Evolutionary conservation across 768 basidiomycete species (phyloP).

Genomic region (Dentipellis sp.): DNA sequence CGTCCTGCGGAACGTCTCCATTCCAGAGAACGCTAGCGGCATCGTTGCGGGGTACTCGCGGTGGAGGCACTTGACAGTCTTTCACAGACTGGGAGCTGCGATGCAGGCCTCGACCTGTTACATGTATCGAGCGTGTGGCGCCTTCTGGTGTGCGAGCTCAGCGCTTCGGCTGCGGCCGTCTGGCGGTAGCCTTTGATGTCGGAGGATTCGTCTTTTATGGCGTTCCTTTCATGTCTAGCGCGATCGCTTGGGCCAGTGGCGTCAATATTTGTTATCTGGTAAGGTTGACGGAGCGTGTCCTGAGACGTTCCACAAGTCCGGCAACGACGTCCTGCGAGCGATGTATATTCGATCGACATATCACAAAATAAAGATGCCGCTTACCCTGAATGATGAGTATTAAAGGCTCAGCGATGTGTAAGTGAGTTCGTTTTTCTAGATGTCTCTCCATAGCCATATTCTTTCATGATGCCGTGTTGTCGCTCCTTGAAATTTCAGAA

Average conservation of each 20-base stretch:
- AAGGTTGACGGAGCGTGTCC: constrained; percentile 6
- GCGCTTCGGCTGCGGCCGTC: constrained; percentile 26
- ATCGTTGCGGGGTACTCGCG: constrained; percentile 30
- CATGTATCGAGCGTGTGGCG: too few species aligned
- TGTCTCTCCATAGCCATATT: too few species aligned
- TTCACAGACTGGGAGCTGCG: constrained; percentile 31
- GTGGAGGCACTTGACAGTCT: constrained; percentile 44
- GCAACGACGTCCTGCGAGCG: constrained; percentile 23
- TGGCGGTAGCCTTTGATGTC: constrained; percentile 30
- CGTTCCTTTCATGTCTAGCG: constrained; percentile 27
- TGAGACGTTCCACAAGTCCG: constrained; percentile 23
- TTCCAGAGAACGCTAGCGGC: not conserved
- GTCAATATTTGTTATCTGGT: not conserved
- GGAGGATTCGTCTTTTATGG: constrained; percentile 37
- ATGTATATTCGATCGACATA: too few species aligned
- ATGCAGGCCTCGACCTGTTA: too few species aligned
- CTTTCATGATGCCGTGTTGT: too few species aligned
- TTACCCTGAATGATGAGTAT: too few species aligned
- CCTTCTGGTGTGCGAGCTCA: not conserved
- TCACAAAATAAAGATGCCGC: too few species aligned
- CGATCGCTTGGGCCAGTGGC: constrained; percentile 13
- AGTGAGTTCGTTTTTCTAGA: too few species aligned
- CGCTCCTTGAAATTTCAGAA: too few species aligned
- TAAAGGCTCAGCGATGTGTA: too few species aligned
- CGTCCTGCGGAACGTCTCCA: not conserved